These are phyloP conservation scores for Paramecium pentaurelia DNA, from an alignment of 73 alveolate genomes.

Conservation along the genomic window DNA sequence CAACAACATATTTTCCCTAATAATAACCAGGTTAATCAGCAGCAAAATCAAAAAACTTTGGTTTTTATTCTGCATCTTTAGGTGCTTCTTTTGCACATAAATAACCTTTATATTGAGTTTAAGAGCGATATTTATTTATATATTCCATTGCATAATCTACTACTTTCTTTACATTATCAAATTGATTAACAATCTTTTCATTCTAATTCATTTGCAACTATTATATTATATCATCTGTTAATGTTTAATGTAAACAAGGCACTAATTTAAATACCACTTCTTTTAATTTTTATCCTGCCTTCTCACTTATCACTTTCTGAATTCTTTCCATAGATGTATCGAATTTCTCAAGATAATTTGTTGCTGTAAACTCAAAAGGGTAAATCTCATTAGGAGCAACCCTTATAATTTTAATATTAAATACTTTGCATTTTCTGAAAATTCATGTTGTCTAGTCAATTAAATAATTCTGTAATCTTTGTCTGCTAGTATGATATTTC, in stretches of 20 bases:
- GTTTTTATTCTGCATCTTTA: constrained; percentile 53
- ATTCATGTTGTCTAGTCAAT: constrained; percentile 76
- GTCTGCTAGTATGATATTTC: constrained; percentile 83
- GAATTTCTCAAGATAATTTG: constrained; percentile 65
- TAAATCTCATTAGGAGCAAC: constrained; percentile 76
- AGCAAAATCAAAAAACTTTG: constrained; percentile 66
- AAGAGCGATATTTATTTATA: constrained; percentile 45
- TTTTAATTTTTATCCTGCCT: constrained; percentile 55
- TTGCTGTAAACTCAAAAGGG: constrained; percentile 85
- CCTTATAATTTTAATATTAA: background rate
- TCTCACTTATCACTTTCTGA: constrained; percentile 63
- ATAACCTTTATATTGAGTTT: constrained; percentile 34
- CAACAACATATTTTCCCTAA: constrained; percentile 56
- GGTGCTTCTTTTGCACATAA: constrained; percentile 50
- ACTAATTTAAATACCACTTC: constrained; percentile 67
- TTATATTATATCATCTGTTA: constrained; percentile 74
- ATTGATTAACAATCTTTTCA: constrained; percentile 59
- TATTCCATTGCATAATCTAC: constrained; percentile 65
- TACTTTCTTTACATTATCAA: constrained; percentile 63
- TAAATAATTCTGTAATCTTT: constrained; percentile 71
- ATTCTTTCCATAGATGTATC: constrained; percentile 62
- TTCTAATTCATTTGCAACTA: constrained; percentile 64
- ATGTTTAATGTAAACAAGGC: constrained; percentile 75
- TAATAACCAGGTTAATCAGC: constrained; percentile 64
- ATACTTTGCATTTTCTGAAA: constrained; percentile 74